A percentile compares a stretch with the other conserved stretches of the same genome.
Conservation (phyloP, 768 basidiomycete genomes). For the Agrocybe pediades region DNA sequence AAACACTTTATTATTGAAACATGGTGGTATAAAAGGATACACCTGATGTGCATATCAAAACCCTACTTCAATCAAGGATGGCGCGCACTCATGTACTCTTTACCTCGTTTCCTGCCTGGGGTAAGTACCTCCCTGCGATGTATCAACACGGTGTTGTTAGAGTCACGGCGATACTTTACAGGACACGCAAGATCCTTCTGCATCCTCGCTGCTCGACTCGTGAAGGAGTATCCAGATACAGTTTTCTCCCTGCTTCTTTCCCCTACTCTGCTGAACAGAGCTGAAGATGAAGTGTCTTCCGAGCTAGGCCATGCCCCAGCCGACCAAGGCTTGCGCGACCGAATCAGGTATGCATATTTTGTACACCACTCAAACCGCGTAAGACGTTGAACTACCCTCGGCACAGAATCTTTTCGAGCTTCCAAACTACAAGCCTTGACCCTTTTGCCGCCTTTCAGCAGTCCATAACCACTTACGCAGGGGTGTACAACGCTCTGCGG, state of each 20-base stretch:
- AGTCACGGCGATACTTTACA: not conserved
- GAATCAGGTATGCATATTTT: constrained; percentile 8
- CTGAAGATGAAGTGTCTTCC: constrained; percentile 3
- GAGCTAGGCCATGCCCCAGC: not conserved
- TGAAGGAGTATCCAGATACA: constrained; percentile 4
- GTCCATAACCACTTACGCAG: not conserved
- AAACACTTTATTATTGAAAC: no score
- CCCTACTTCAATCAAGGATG: no score
- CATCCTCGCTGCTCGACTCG: constrained; percentile 10
- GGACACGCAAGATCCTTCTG: constrained; percentile 9
- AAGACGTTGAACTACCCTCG: no score
- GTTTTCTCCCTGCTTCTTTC: constrained; percentile 5
- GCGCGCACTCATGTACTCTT: not conserved
- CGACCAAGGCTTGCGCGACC: not conserved
- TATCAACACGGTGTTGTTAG: not conserved
- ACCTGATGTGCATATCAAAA: no score
- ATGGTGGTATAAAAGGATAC: no score
- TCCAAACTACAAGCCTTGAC: not conserved
- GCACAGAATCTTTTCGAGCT: constrained; percentile 10
- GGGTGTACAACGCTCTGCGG: not conserved
- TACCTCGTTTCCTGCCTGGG: constrained; percentile 2
- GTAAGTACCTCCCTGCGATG: not conserved
- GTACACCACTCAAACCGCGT: not conserved
- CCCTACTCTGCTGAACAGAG: not conserved
- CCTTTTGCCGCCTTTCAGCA: not conserved